Percentiles rank a stretch among this genome's conserved stretches.
Conservation (phyloP, 306 rosid species). For the Fragaria nilgerrensis region DNA sequence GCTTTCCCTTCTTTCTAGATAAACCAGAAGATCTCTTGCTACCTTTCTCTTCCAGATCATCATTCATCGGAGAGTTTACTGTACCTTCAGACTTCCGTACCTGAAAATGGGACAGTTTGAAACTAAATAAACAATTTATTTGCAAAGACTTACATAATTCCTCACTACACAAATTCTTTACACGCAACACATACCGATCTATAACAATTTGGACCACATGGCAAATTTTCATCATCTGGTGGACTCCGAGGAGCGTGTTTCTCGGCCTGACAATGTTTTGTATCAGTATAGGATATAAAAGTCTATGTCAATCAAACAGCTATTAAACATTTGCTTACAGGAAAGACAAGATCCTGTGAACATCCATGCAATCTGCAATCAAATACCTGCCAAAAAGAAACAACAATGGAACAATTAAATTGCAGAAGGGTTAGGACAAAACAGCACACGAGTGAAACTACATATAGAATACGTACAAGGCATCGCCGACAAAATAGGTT, state of each 20-base stretch:
- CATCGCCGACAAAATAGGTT: constrained; percentile 97
- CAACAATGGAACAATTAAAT: constrained; percentile 8
- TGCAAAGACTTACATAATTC: constrained; percentile 6
- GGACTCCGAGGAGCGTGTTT: constrained; percentile 69
- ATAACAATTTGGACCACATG: constrained; percentile 84
- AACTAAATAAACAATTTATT: constrained; percentile 25
- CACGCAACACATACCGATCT: constrained; percentile 53
- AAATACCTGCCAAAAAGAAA: constrained; percentile 61
- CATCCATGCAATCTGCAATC: constrained; percentile 99
- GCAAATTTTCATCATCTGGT: constrained; percentile 56
- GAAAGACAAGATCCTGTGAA: constrained; percentile 96
- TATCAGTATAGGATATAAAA: constrained; percentile 19
- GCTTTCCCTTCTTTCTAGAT: constrained; percentile 59
- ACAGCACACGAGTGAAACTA: constrained; percentile 17
- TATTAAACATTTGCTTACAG: constrained; percentile 51
- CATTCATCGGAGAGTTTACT: constrained; percentile 48
- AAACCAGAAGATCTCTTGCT: constrained; percentile 51
- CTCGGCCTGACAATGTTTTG: constrained; percentile 68
- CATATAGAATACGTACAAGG: constrained; percentile 55
- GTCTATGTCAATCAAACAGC: constrained; percentile 15
- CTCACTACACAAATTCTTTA: constrained; percentile 12
- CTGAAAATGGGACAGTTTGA: constrained; percentile 39
- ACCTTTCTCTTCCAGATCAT: constrained; percentile 58
- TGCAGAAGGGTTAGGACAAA: neutral
- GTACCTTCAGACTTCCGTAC: constrained; percentile 59